Evolutionary conservation across 2,329 filamentous ascomycete genomes (phyloP).

Genomic region (Trichoderma breve): DNA sequence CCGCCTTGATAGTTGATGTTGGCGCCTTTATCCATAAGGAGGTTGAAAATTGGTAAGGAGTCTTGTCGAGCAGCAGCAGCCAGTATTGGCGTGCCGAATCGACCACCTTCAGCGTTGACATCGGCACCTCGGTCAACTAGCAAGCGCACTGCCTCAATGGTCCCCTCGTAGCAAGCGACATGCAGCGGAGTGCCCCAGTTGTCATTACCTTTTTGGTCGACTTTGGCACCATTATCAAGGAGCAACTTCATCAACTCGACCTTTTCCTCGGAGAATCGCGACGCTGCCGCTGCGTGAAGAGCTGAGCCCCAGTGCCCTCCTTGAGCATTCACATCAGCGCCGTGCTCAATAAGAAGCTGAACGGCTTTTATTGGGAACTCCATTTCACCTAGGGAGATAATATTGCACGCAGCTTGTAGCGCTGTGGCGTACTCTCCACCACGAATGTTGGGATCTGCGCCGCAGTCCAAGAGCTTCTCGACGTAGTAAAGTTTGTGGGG

Average conservation of each 20-base stretch:
- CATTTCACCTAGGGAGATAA: too few species aligned
- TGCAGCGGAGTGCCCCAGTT: neutral
- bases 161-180: neutral
- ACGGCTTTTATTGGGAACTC: neutral
- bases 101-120: neutral
- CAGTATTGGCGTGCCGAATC: neutral
- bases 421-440: neutral
- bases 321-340: neutral
- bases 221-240: neutral
- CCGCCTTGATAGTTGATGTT: neutral
- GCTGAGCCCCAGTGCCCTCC: neutral
- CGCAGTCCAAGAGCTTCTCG: fast-evolving
- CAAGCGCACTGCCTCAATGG: neutral
- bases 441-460: neutral
- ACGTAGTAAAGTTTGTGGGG: too few species aligned
- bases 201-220: neutral
- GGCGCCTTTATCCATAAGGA: neutral
- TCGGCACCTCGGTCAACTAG: neutral
- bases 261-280: too few species aligned
- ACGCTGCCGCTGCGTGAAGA: neutral
- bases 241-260: too few species aligned
- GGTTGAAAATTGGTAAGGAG: too few species aligned
- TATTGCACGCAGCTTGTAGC: neutral
- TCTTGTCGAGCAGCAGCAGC: neutral
- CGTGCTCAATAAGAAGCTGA: neutral